Percentiles rank a stretch among this genome's conserved stretches.
phyloP scores from a whole-genome alignment of 1,284 basidiomycete genomes.

The Vanrija humicola region DNA sequence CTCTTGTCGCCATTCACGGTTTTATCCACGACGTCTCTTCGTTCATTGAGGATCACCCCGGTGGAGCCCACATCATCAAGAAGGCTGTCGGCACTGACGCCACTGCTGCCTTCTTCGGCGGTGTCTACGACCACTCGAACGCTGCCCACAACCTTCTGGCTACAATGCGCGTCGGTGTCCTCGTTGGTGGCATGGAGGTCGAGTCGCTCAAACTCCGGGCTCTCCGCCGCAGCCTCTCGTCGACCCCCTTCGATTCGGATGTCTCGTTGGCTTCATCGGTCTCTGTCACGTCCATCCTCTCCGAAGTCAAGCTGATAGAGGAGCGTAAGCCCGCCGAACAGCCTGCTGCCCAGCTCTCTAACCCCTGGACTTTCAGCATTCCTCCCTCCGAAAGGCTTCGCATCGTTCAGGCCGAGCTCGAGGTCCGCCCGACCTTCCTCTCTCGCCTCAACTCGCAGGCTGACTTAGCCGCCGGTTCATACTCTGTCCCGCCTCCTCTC shows the following conservation, averaged over 20 bases:
- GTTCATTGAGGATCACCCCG: constrained; percentile 90
- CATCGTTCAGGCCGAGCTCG: constrained; percentile 39
- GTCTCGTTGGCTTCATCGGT: constrained; percentile 20
- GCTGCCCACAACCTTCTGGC: constrained; percentile 74
- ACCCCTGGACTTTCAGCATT: constrained; percentile 33
- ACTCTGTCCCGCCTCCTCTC: too few species aligned
- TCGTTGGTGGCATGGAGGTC: constrained; percentile 71
- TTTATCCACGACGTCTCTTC: constrained; percentile 84
- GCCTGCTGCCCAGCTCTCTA: constrained; percentile 41
- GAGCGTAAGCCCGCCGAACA: constrained; percentile 29
- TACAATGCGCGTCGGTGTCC: constrained; percentile 84
- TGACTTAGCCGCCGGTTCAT: not conserved
- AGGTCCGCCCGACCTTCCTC: constrained; percentile 40
- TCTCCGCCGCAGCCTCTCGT: constrained; percentile 11
- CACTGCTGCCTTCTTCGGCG: constrained; percentile 89
- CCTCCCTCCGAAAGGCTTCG: constrained; percentile 47
- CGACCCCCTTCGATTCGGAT: constrained; percentile 25
- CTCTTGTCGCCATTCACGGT: constrained; percentile 75
- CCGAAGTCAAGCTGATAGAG: constrained; percentile 18
- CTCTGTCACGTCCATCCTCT: constrained; percentile 32
- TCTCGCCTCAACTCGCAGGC: not conserved
- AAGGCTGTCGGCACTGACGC: constrained; percentile 73
- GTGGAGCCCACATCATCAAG: constrained; percentile 63
- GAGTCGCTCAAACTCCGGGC: constrained; percentile 50
- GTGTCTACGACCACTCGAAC: constrained; percentile 89